These are phyloP conservation scores for Hyphodiscus sp. DNA, from an alignment of 2,329 filamentous ascomycete species.

Conservation along the genomic window DNA sequence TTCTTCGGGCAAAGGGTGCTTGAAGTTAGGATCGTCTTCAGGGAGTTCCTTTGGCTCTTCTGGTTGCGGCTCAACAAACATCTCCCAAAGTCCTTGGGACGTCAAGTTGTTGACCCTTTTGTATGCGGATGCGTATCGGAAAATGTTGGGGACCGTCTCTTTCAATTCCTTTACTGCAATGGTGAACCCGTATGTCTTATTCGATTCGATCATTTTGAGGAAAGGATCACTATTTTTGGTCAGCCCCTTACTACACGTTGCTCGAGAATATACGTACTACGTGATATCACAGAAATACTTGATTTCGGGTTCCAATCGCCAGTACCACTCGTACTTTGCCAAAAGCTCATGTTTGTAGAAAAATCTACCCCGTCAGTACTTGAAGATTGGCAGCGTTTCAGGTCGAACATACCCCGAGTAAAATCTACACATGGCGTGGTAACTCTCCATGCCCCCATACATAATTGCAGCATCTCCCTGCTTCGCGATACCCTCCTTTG, in stretches of 20 bases:
- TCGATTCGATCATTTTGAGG: slow-evolving; percentile 83
- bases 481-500: slow-evolving; percentile 91
- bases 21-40: slow-evolving; percentile 57
- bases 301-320: slow-evolving; percentile 97
- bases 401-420: slow-evolving; percentile 74
- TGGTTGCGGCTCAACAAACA: slow-evolving; percentile 81
- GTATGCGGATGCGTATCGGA: slow-evolving; percentile 97
- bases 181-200: slow-evolving; percentile 98
- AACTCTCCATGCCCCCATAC: slow-evolving; percentile 98
- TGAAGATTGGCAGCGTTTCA: neutral
- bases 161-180: slow-evolving; percentile 97
- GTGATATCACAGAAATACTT: slow-evolving; percentile 99
- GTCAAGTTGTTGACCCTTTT: slow-evolving; percentile 86
- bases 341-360: slow-evolving; percentile 97
- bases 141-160: slow-evolving; percentile 97
- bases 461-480: slow-evolving; percentile 97
- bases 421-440: slow-evolving; percentile 98
- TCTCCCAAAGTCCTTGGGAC: slow-evolving; percentile 94
- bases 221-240: slow-evolving; percentile 71
- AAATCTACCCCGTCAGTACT: slow-evolving; percentile 48
- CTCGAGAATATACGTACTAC: slow-evolving; percentile 55
- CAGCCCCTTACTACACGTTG: slow-evolving; percentile 20
- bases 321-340: slow-evolving; percentile 99
- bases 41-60: slow-evolving; percentile 48
- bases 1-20: slow-evolving; percentile 70